Evolutionary conservation across 2,329 filamentous ascomycete species (phyloP), one percentile per base, ranked within the genome.

Genomic region (Neurospora crassa): DNA sequence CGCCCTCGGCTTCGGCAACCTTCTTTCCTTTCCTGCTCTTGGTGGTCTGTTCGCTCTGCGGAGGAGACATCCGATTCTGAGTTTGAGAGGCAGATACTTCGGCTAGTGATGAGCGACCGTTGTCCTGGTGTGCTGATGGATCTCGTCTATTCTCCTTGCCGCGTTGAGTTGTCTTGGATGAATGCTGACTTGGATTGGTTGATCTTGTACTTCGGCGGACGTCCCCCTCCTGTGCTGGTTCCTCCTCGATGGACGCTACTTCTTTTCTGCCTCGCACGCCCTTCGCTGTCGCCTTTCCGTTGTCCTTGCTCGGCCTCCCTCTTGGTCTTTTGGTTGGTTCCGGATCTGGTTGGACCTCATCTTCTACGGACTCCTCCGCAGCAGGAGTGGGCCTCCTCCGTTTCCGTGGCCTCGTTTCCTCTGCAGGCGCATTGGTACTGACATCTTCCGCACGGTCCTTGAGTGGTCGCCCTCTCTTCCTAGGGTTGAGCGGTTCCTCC

Each of bases 81-180:
- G 70, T 72, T 37, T 73, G 72, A 3, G 72, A 73, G 29, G 74
- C 67, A n/a, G 76, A 68, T 1, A 77, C 63, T 34, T 76, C 73
- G 40, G 71, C 70, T 1, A 77, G 63, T 53, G 77, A 77, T 20
- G 75, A 74, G 5, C 77, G 77, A n/a, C 75, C 75, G 10, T 75
- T 76, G 53, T 75, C 77, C 41, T 29, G 47, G n/a, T 63, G 24
- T 63, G 14, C 53, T 1, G 53, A 63, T 37, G 24, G 53, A 63
- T 63, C 53, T 29, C 29, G 24, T 16, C 29, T 63, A n/a, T 63
- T 63, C 53, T 63, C 53, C 53, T 63, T 63, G 2, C 53, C 29
- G 37, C 24, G 53, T 63, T 18, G 53, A 37, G 53, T 37, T 10
- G 24, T 34, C 37, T 63, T 34, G 14, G 53, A 63, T 1, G 29